Base-by-base conservation (phyloP, 768 basidiomycete genomes). In the Rhodotorula toruloides region DNA sequence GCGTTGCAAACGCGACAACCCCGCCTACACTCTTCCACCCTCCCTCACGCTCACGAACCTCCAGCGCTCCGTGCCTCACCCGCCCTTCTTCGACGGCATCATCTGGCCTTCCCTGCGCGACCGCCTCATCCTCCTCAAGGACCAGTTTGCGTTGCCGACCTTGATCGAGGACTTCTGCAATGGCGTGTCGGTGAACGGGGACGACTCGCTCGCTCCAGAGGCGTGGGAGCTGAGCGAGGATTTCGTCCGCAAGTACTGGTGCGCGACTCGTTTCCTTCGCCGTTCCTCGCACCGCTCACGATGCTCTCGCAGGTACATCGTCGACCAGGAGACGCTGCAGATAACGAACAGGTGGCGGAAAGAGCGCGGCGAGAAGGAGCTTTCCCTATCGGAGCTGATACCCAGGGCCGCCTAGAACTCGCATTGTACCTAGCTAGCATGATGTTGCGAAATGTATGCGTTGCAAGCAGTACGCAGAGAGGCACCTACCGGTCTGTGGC, bases 151-250 rank as follows among this genome's bases (percentile, higher is more conserved):
- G 73, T 79, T 96, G 21, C 84, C 87, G 1, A 90, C 91, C 66
- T 89, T 88, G 72, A 79, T 91, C 36, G 81, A 87, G 65, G 87
- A 89, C 66, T 87, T 89, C 68, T 81, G 87, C 39, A 79, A 77
- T 32, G 83, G 84, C 7, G 82, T 89, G 19, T 86, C 83, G 4
- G 83, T 93, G 49, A 91, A 96, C 65, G 91, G 90, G 19, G 89
- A 94, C 71, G 92, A 97, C 73, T 88, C 91, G 29, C 81, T 96
- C n/a, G 86, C 86, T 7, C 90, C 94, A 72, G 80, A 79, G 48
- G 92, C 90, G 73, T 96, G 92, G 91, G 93, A 97, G 78, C 81
- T 96, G 46, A 81, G 83, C 22, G 91, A 92, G 74, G 80, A 81
- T 58, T 96, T 91, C 85, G 80, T 96, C 50, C 82, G 84, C 62